Evolutionary conservation across 1,284 basidiomycete species (phyloP), one percentile per base, ranked within the genome.

Genomic region (Tylopilus microsporus): DNA sequence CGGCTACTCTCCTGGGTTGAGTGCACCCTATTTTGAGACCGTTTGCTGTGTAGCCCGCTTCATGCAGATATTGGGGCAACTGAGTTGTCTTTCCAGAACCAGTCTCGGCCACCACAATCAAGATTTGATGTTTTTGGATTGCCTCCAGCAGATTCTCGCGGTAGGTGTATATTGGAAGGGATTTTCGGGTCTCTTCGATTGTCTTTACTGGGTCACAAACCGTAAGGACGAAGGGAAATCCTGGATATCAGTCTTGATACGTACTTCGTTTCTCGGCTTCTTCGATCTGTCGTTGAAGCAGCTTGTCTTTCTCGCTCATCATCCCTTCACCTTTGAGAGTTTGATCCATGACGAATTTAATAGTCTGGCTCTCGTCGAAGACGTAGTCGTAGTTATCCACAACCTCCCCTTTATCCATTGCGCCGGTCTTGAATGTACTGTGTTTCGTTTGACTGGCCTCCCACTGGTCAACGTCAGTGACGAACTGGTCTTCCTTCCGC

Each of bases 81-180:
- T 99, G 97, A 0, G 97, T 99, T 2, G 97, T 99, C 76, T 99
- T 99, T 30, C 97, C 97, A 0, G 94, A 97, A 25, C 95, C 95
- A 0, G 93, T 95, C 74, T 96, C 93, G 5, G 92, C 93, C 51
- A 94, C 91, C 34, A 96, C 91, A 57, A 96, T 93, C 59, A 95
- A 82, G 30, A 95, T 87, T 71, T 98, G 97, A 69, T 98, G 89
- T 51, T 94, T 85, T 53, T 84, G 85, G 61, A 99, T 89, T 0
- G 97, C 96, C 21, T 89, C 83, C 10, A 99, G 86, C 19, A 98
- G 83, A 57, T 92, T 80, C 50, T 95, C 87, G 53, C 92, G 89
- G 76, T 87, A 95, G 30, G 82, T 79, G 69, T 90, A 96, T 54
- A 98, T 94, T 1, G 94, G 94, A 7, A 98, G 78, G 7, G 89